Conservation (phyloP, 768 basidiomycete genomes). For the Amyloporia xantha region DNA sequence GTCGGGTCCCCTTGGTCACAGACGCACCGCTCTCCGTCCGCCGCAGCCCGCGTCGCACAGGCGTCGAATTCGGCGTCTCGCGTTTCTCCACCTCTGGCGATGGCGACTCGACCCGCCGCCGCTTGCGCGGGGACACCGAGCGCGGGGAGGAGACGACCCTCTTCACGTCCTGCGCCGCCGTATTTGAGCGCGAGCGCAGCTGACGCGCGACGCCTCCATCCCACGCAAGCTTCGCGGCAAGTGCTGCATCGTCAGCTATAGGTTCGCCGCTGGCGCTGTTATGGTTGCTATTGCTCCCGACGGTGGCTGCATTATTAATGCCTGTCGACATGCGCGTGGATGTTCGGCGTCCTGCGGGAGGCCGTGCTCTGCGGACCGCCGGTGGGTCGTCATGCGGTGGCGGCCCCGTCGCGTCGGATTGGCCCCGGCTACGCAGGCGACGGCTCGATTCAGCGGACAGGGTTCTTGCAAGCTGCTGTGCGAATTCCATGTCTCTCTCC, state of each 20-base stretch:
- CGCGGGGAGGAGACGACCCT: conserved; percentile 7
- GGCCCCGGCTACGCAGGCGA: background rate
- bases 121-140: conserved; percentile 21
- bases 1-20: background rate
- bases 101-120: conserved; percentile 25
- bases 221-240: conserved; percentile 23
- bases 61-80: background rate
- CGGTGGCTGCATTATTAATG: conserved; percentile 1
- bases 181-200: conserved; percentile 26
- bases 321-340: background rate
- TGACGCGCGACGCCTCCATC: conserved; percentile 22
- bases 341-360: background rate
- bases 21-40: background rate
- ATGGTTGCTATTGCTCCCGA: conserved; percentile 5
- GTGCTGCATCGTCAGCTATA: conserved; percentile 17
- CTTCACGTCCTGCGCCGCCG: conserved; percentile 13
- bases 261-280: too few relatives aligned
- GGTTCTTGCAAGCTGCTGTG: conserved; percentile 1
- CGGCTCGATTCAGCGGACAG: conserved; percentile 1
- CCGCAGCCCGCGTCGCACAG: conserved; percentile 5
- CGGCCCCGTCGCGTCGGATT: background rate
- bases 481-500: conserved; percentile 5
- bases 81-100: conserved; percentile 17
- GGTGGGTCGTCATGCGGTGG: background rate
- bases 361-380: background rate